Base-by-base conservation (phyloP, 2,329 filamentous ascomycete genomes). In the Tolypocladium sp. region DNA sequence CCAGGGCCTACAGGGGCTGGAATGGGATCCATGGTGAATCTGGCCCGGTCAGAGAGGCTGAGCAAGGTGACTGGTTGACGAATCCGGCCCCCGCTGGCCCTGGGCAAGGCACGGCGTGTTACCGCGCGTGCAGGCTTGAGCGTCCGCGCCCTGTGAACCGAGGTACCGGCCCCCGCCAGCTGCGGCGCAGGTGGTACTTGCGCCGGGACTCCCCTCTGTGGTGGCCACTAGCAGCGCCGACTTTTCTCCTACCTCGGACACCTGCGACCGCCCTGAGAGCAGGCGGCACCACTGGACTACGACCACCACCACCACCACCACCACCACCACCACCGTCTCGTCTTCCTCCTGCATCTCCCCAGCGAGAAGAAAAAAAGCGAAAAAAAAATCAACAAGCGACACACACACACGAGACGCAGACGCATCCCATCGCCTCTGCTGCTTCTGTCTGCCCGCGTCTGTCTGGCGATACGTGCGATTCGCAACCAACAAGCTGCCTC, bases 311-410 rank as follows among this genome's bases (percentile, higher is more conserved):
- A 3, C 49, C 49, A 13, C 37, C 35, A 2, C 35, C 37, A 7
- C 30, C 17, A 2, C 46, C 49, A 37, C 30, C 49, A 35, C 49
- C 49, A 6, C 52, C 37, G 35, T 58, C 35, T 44, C 30, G 33
- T 58, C 42, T 49, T 58, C 59, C 58, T 59, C 57, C 51, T 55
- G 35, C 53, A 40, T 41, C 53, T 41, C 22, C 52, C 53, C 22
- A 41, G 53, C 53, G 53, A 55, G 53, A 22, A 38, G 4, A 38
- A 20, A 55, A 55, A 55, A 52, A n/a, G 30, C 49, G 30, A 35
- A 7, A 10, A 35, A 52, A 35, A 20, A 17, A 33, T 22, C 25
- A 9, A 30, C 46, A 5, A 52, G 27, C 30, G 9, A 22, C 20
- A 15, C 49, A 33, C 44, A 12, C 46, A 2, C 41, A 22, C 49